Conservation (phyloP, 2,329 filamentous ascomycete species). For the Venturia pyrina region DNA sequence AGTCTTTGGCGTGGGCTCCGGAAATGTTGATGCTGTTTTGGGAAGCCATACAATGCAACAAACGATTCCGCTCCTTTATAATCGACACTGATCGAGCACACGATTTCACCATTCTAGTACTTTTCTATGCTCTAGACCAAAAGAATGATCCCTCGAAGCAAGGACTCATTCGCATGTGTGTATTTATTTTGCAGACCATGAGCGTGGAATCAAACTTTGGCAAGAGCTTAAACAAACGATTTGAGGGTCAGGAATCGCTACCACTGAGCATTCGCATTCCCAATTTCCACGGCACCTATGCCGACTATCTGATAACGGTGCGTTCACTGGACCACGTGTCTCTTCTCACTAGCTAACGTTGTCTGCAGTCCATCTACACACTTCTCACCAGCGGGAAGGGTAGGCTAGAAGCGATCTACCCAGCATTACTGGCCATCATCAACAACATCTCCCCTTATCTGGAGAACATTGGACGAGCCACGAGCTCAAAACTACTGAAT, state of each 20-base stretch:
- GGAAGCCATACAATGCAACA: conserved; percentile 96
- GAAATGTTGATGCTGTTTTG: conserved; percentile 97
- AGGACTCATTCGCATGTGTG: conserved; percentile 89
- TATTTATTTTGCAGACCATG: conserved; percentile 91
- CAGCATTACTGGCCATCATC: conserved; percentile 80
- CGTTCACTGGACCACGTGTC: conserved; percentile 22
- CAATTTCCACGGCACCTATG: conserved; percentile 82
- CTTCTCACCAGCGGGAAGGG: conserved; percentile 88
- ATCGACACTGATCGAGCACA: conserved; percentile 90
- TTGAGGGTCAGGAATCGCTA: conserved; percentile 80
- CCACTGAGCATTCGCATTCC: conserved; percentile 71
- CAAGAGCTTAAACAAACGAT: conserved; percentile 76
- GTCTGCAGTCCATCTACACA: conserved; percentile 68
- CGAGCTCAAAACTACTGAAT: conserved; percentile 75
- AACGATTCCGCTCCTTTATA: conserved; percentile 90
- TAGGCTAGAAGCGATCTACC: conserved; percentile 82
- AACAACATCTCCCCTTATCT: conserved; percentile 86
- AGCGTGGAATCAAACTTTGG: conserved; percentile 90
- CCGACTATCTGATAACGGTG: conserved; percentile 86
- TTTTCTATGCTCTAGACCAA: conserved; percentile 90
- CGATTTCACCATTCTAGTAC: conserved; percentile 80
- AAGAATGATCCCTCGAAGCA: conserved; percentile 79
- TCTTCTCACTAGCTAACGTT: background rate
- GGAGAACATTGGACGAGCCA: conserved; percentile 61
- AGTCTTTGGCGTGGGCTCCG: conserved; percentile 74